These are phyloP conservation scores for Fomitiporia mediterranea DNA, from an alignment of 1,284 basidiomycete genomes.

Conservation along the genomic window DNA sequence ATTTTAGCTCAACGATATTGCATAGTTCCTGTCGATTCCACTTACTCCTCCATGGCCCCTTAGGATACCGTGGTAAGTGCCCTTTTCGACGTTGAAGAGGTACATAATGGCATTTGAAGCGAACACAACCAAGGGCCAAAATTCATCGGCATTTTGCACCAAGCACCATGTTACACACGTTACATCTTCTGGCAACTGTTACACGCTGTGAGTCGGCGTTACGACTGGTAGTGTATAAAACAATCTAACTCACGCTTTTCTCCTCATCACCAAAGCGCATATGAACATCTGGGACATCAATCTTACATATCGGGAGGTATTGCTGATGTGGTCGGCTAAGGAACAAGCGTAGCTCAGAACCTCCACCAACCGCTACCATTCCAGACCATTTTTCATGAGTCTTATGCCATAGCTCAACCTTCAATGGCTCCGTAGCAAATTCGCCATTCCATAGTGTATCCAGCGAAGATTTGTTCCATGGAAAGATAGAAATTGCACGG, in stretches of 20 bases:
- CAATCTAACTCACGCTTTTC: not conserved
- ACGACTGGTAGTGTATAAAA: not conserved
- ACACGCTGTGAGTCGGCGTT: not conserved
- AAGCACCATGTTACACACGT: slow-evolving; percentile 16
- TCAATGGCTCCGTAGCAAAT: slow-evolving; percentile 5
- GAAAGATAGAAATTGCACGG: slow-evolving; percentile 12
- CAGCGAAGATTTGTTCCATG: slow-evolving; percentile 12
- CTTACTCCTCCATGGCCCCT: slow-evolving; percentile 19
- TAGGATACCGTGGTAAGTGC: slow-evolving; percentile 17
- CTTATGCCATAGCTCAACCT: slow-evolving; percentile 12
- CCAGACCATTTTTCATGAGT: slow-evolving; percentile 17
- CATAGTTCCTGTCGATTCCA: not conserved
- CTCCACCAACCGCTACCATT: slow-evolving; percentile 17
- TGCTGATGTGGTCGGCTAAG: slow-evolving; percentile 10
- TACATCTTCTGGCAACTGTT: slow-evolving; percentile 6
- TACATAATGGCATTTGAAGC: slow-evolving; percentile 15
- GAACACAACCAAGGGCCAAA: slow-evolving; percentile 15
- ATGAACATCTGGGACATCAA: slow-evolving; percentile 13
- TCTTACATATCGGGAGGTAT: slow-evolving; percentile 13
- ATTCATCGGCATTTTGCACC: slow-evolving; percentile 14
- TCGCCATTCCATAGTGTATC: slow-evolving; percentile 15
- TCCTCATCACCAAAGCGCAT: not conserved
- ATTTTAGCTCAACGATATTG: not conserved
- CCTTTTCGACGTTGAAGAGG: slow-evolving; percentile 18
- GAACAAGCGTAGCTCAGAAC: slow-evolving; percentile 12